phyloP scores from a whole-genome alignment of 2,329 filamentous ascomycete genomes.

The Colletotrichum caudatum region DNA sequence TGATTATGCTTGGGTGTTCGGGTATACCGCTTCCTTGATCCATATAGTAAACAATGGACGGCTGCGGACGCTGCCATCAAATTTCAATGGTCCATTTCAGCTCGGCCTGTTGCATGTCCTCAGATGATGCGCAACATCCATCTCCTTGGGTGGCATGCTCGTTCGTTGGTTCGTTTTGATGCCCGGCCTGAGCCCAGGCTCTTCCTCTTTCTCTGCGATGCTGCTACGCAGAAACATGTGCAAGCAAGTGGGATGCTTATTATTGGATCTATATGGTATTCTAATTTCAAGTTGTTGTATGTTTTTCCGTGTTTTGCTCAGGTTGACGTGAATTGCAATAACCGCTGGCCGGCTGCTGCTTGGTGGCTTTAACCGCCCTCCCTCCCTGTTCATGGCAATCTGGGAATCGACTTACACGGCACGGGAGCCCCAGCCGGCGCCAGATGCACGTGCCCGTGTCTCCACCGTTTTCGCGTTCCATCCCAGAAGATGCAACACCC shows the following conservation, averaged over 20 bases:
- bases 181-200: background rate
- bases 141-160: background rate
- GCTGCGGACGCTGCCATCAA: background rate
- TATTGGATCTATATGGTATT: background rate
- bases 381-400: background rate
- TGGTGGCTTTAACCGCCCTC: background rate
- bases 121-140: background rate
- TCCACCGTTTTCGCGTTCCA: background rate
- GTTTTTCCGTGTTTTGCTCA: background rate
- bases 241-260: background rate
- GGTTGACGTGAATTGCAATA: background rate
- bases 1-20: constrained; percentile 33
- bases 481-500: background rate
- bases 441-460: background rate
- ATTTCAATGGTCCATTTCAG: background rate
- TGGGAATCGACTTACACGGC: constrained; percentile 11
- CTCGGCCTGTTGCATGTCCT: background rate
- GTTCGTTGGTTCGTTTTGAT: background rate
- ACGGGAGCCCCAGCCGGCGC: background rate
- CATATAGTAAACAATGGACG: background rate
- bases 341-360: too few species aligned
- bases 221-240: background rate
- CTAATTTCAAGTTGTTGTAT: background rate
- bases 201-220: background rate
- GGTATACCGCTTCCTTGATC: constrained; percentile 37